These are phyloP conservation scores for Mangifera indica DNA, from an alignment of 345 rosid species.

Conservation along the genomic window DNA sequence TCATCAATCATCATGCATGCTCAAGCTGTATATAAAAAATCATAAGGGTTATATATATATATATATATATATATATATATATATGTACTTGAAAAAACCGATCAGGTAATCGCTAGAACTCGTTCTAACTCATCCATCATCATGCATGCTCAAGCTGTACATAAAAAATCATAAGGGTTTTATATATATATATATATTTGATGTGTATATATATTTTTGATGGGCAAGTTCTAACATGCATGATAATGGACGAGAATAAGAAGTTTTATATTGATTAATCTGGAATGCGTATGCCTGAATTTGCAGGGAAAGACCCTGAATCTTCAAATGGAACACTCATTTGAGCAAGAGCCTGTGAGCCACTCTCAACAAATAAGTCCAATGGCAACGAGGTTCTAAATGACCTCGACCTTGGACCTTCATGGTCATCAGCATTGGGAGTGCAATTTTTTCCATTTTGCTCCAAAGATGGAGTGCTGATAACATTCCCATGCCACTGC, in stretches of 20 bases:
- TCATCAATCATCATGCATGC: background rate
- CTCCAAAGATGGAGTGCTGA: background rate
- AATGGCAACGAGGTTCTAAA: background rate
- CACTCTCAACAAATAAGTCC: background rate
- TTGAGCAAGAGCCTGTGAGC: conserved; percentile 28
- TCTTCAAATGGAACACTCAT: conserved; percentile 28
- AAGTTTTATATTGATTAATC: background rate
- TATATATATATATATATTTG: background rate
- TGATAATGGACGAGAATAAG: no score
- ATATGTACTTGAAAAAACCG: background rate
- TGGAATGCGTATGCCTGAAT: background rate
- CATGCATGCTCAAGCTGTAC: background rate
- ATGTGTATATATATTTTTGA: no score
- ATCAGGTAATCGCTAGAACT: background rate
- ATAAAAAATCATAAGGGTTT: background rate
- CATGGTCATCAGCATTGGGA: background rate
- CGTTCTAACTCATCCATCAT: background rate
- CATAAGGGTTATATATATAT: background rate
- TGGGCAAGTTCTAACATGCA: no score
- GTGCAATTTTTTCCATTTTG: background rate
- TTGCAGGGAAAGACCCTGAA: conserved; percentile 7
- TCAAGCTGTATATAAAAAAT: background rate
- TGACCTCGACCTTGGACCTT: conserved; percentile 30
- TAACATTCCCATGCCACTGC: background rate
- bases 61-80: no score